These are phyloP conservation scores for Inonotus obliquus DNA, from an alignment of 1,284 basidiomycete species.

Conservation along the genomic window DNA sequence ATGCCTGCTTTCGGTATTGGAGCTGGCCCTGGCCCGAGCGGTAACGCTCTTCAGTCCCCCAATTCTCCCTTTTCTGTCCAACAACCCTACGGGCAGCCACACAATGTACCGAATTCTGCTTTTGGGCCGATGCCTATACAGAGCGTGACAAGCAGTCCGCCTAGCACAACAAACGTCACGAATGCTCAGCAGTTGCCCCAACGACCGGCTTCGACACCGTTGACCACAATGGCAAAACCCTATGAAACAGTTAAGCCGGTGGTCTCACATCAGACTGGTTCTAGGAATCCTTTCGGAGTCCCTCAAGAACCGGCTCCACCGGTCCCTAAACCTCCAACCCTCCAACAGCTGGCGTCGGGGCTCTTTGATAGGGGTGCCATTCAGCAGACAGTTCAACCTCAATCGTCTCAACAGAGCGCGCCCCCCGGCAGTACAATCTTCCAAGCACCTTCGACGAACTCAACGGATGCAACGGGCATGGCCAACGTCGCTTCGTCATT, in stretches of 20 bases:
- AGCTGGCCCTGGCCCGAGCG: slow-evolving; percentile 21
- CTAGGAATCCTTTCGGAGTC: slow-evolving; percentile 91
- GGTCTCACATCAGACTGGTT: slow-evolving; percentile 89
- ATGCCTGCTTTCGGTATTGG: slow-evolving; percentile 33
- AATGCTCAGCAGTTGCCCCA: slow-evolving; percentile 31
- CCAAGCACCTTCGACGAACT: slow-evolving; percentile 9
- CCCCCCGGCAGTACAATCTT: slow-evolving; percentile 1
- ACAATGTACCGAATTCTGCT: not conserved
- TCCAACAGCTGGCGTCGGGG: slow-evolving; percentile 76
- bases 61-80: slow-evolving; percentile 22
- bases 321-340: slow-evolving; percentile 69
- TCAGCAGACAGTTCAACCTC: slow-evolving; percentile 27
- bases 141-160: not conserved
- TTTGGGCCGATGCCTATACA: slow-evolving; percentile 6
- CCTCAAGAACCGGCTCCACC: slow-evolving; percentile 55
- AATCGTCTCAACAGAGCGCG: slow-evolving; percentile 28
- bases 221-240: slow-evolving; percentile 31
- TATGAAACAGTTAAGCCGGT: slow-evolving; percentile 53
- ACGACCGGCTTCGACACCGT: slow-evolving; percentile 67
- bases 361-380: slow-evolving; percentile 20
- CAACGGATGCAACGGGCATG: slow-evolving; percentile 32
- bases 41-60: slow-evolving; percentile 20
- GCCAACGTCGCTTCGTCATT: slow-evolving; percentile 70
- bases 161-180: not conserved
- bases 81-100: slow-evolving; percentile 15